Base-by-base conservation (phyloP, 2,329 filamentous ascomycete genomes). In the Ophiostoma pallidulum region DNA sequence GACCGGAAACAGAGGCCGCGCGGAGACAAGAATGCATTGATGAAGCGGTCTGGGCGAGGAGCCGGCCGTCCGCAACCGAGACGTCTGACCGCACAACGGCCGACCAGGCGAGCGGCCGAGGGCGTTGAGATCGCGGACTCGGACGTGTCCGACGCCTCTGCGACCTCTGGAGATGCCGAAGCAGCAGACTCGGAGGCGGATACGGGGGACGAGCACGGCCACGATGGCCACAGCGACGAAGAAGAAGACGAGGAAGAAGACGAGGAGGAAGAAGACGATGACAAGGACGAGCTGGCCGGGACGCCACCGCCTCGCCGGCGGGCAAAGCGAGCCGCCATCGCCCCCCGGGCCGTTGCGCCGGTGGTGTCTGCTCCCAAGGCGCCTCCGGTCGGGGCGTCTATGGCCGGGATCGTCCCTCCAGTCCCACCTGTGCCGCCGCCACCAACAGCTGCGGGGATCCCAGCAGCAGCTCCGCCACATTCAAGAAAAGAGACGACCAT, bases 121-220 rank as follows among this genome's bases (percentile, higher is more conserved):
- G 35, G 20, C 8, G 20, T 19, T 36, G 45, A 48, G 28, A 39
- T 51, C 28, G 49, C 41, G 9, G 49, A 48, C 24, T 51, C 49
- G 20, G 45, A 51, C 32, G n/a, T n/a, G n/a, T n/a, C n/a, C 10
- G 24, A 28, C 24, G 24, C 24, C 24, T 28, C 24, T 28, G 24
- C n/a, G n/a, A n/a, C n/a, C n/a, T n/a, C n/a, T n/a, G n/a, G n/a
- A n/a, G n/a, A n/a, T n/a, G 20, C 26, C 10, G 37, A 41, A n/a
- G 22, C 9, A 2, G 22, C n/a, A 12, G 38, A 36, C 9, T 20
- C 32, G 4, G 28, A 32, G 14, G 33, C n/a, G 1, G 32, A 39
- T 6, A 12, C 8, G 7, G 18, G 39, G 3, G 42, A 37, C 4
- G 24, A 18, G 8, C 12, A 13, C 2, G 22, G 29, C 2, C 31